phyloP scores from a whole-genome alignment of 257 asterid species.

The Solanum microdontum region DNA sequence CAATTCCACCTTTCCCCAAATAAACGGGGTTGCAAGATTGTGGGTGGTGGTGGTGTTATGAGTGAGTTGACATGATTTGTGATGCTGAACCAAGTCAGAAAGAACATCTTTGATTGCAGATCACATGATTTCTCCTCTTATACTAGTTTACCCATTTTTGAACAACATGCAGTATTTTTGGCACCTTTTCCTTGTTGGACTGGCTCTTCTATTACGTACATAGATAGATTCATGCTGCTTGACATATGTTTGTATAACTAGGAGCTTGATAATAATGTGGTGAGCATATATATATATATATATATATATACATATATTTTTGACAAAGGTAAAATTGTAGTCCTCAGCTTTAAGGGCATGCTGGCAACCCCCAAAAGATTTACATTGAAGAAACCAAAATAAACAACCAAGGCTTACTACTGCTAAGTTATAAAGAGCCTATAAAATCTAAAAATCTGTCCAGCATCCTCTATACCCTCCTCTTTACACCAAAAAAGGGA shows the following conservation, averaged over 20 bases:
- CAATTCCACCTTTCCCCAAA: neutral
- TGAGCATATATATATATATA: neutral
- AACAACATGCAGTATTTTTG: neutral
- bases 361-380: neutral
- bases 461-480: neutral
- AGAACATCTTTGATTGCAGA: neutral
- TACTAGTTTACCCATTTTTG: neutral
- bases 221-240: neutral
- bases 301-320: neutral
- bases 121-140: neutral
- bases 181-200: neutral
- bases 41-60: neutral
- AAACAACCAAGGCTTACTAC: neutral
- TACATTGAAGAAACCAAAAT: neutral
- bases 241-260: neutral
- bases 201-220: neutral
- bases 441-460: neutral
- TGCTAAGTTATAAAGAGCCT: neutral
- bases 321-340: neutral
- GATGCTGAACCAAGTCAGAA: neutral
- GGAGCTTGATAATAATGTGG: neutral
- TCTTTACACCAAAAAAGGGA: neutral
- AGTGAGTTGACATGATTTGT: neutral
- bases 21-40: neutral
- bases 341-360: neutral